phyloP scores from a whole-genome alignment of 768 basidiomycete species.

The Mycena latifolia region DNA sequence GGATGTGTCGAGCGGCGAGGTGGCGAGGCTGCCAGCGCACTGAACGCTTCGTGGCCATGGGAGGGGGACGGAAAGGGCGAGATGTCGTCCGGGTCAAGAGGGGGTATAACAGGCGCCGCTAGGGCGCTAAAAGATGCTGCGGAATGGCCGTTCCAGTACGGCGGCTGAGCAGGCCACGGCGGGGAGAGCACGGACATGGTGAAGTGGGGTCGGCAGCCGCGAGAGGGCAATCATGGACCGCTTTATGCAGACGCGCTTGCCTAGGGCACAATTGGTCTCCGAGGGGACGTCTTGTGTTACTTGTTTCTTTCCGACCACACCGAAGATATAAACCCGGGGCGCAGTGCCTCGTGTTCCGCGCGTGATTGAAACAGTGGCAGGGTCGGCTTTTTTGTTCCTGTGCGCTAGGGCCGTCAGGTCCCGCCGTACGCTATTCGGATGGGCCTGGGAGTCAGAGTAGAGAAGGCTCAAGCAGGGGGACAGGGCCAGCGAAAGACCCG shows the following conservation, averaged over 20 bases:
- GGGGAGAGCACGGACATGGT: conserved; percentile 33
- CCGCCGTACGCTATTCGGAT: background rate
- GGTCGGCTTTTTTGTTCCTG: background rate
- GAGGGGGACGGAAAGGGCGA: conserved; percentile 23
- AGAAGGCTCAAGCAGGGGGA: conserved; percentile 5
- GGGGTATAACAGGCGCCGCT: conserved; percentile 30
- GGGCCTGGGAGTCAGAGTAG: background rate
- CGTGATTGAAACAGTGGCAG: conserved; percentile 21
- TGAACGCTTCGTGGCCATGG: conserved; percentile 20
- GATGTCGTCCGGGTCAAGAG: conserved; percentile 15
- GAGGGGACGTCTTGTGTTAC: conserved; percentile 18
- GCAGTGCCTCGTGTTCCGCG: conserved; percentile 33
- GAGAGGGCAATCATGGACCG: conserved; percentile 12
- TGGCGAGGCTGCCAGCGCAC: conserved; percentile 15
- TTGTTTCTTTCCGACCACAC: conserved; percentile 11
- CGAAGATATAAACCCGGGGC: conserved; percentile 19
- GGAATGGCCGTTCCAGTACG: conserved; percentile 26
- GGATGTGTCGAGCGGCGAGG: conserved; percentile 12
- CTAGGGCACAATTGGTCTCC: conserved; percentile 7
- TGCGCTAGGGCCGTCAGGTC: background rate
- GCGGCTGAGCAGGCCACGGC: conserved; percentile 25
- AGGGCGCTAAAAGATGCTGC: conserved; percentile 31
- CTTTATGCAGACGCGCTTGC: conserved; percentile 12
- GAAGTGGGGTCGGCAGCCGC: conserved; percentile 2
- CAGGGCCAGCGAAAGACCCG: background rate